These are phyloP conservation scores for Ascochyta koolunga DNA, from an alignment of 2,329 filamentous ascomycete species.

Conservation along the genomic window DNA sequence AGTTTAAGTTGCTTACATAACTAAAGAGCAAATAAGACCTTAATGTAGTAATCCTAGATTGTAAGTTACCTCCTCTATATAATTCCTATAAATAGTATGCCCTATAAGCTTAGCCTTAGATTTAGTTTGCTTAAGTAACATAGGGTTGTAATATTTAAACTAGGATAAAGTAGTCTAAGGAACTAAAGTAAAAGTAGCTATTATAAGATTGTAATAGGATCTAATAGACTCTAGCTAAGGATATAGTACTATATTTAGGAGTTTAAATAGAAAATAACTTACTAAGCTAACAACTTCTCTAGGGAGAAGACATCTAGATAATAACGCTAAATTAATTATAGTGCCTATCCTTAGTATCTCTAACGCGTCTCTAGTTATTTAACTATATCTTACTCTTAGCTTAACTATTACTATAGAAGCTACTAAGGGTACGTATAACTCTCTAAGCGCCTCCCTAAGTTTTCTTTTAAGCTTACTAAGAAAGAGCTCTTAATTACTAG, in stretches of 20 bases:
- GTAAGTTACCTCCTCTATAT: not conserved
- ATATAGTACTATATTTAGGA: not conserved
- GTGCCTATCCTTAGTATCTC: not conserved
- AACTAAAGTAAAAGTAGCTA: not conserved
- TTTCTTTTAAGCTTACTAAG: not conserved
- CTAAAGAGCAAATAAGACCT: not conserved
- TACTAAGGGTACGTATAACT: constrained; percentile 2
- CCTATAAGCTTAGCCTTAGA: not conserved
- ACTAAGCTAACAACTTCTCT: not conserved
- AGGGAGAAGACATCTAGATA: not conserved
- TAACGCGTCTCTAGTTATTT: not conserved
- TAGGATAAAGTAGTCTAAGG: not conserved
- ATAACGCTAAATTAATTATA: constrained; percentile 3
- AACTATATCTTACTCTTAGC: not conserved
- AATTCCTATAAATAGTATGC: not conserved
- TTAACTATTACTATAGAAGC: not conserved
- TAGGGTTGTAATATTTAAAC: not conserved
- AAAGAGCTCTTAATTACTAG: not conserved
- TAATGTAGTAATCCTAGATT: not conserved
- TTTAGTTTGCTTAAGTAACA: not conserved
- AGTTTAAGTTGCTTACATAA: not conserved
- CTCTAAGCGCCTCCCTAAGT: not conserved
- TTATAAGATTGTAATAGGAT: not conserved
- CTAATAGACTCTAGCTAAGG: constrained; percentile 2
- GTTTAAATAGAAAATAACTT: constrained; percentile 9